A percentile compares a stretch with the other conserved stretches of the same genome.
phyloP scores from a whole-genome alignment of 2,329 filamentous ascomycete species.

The Stachybotrys chlorohalonatus region DNA sequence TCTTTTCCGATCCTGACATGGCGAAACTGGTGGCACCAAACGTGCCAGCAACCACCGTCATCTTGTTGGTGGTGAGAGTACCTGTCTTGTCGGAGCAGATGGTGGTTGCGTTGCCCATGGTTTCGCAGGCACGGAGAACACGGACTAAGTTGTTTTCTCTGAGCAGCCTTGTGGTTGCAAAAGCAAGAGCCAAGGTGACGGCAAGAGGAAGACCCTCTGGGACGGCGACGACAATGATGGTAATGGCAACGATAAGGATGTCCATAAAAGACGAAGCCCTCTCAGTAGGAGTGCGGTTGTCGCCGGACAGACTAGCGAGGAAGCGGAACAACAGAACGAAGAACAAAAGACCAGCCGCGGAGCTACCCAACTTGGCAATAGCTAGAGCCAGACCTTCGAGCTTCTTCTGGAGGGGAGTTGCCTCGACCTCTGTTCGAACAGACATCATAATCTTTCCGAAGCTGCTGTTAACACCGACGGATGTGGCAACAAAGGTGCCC shows the following conservation, averaged over 20 bases:
- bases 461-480: constrained; percentile 45
- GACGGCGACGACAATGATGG: constrained; percentile 58
- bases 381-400: constrained; percentile 26
- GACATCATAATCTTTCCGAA: constrained; percentile 49
- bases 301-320: constrained; percentile 49
- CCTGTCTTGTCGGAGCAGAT: constrained; percentile 60
- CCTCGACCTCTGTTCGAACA: constrained; percentile 39
- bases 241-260: constrained; percentile 57
- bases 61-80: constrained; percentile 51
- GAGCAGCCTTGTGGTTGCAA: constrained; percentile 60
- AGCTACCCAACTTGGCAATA: constrained; percentile 41
- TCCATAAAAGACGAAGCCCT: constrained; percentile 53
- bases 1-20: constrained; percentile 16
- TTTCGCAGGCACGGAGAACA: constrained; percentile 59
- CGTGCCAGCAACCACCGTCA: constrained; percentile 65
- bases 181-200: constrained; percentile 58
- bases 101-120: constrained; percentile 64
- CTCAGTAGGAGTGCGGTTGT: constrained; percentile 34
- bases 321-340: constrained; percentile 73
- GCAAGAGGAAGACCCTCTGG: constrained; percentile 59
- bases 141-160: constrained; percentile 64
- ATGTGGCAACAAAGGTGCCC: constrained; percentile 45
- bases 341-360: constrained; percentile 64
- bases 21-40: constrained; percentile 38
- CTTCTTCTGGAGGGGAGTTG: constrained; percentile 47